Evolutionary conservation across 352 stramenopile species (phyloP).

Genomic region (Pythium coloratum): DNA sequence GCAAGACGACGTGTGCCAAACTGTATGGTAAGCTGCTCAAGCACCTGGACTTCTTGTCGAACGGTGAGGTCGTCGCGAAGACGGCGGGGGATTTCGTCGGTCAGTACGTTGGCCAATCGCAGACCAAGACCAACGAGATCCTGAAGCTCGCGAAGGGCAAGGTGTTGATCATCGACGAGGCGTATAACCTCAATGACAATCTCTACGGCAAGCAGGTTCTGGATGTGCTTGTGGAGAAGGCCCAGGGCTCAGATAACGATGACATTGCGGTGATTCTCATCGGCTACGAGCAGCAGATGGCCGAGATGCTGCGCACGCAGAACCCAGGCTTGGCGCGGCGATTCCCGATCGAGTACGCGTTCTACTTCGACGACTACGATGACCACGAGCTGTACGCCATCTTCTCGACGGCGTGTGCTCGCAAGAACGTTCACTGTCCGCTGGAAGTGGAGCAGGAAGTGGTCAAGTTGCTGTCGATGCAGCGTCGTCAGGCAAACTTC

Average conservation of each 20-base stretch:
- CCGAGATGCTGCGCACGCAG: constrained; percentile 86
- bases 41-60: constrained; percentile 88
- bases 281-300: constrained; percentile 90
- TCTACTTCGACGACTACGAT: constrained; percentile 93
- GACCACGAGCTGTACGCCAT: constrained; percentile 83
- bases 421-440: constrained; percentile 50
- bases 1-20: constrained; percentile 91
- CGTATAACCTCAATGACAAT: constrained; percentile 87
- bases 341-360: constrained; percentile 88
- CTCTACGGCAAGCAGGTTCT: constrained; percentile 72
- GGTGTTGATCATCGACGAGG: constrained; percentile 94
- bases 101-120: constrained; percentile 75
- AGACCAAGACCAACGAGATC: constrained; percentile 86
- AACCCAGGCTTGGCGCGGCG: constrained; percentile 88
- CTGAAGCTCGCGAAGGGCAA: constrained; percentile 84
- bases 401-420: constrained; percentile 51
- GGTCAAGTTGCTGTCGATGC: constrained; percentile 60
- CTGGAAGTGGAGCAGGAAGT: constrained; percentile 52
- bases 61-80: constrained; percentile 89
- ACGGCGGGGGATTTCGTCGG: constrained; percentile 89
- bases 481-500: constrained; percentile 83
- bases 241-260: constrained; percentile 87
- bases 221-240: constrained; percentile 90
- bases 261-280: constrained; percentile 92
- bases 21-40: constrained; percentile 89